phyloP scores from a whole-genome alignment of 176 grass and related monocot species.

The Oryza meyeriana region DNA sequence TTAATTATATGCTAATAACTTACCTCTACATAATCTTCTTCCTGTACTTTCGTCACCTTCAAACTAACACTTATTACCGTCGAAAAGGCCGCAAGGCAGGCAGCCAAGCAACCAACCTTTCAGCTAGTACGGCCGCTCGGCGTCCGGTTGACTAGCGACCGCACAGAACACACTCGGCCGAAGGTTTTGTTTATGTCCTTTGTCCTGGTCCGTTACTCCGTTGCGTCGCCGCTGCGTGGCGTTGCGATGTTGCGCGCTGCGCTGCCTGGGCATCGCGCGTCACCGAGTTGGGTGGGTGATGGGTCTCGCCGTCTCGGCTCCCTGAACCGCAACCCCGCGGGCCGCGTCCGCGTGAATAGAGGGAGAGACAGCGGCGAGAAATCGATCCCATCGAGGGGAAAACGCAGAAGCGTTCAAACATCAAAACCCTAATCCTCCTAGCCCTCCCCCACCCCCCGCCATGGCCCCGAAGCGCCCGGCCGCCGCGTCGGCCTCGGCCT shows the following conservation, averaged over 20 bases:
- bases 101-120: no score
- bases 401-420: constrained; percentile 27
- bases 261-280: no score
- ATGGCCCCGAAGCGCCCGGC: constrained; percentile 50
- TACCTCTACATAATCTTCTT: no score
- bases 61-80: no score
- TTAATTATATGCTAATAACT: no score
- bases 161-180: no score
- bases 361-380: neutral
- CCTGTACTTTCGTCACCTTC: no score
- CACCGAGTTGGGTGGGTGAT: neutral
- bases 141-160: no score
- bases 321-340: neutral
- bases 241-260: neutral
- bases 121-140: no score
- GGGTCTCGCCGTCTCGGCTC: neutral
- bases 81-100: no score
- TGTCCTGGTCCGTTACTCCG: no score
- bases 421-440: constrained; percentile 28
- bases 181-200: no score
- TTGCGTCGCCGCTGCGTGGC: neutral
- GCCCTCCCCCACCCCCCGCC: neutral
- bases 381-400: neutral
- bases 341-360: neutral
- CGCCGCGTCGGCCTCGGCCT: constrained; percentile 9